Percentiles rank a stretch among this genome's conserved stretches.
Conservation (phyloP, 2,329 filamentous ascomycete species). For the Penicillium nordicum region DNA sequence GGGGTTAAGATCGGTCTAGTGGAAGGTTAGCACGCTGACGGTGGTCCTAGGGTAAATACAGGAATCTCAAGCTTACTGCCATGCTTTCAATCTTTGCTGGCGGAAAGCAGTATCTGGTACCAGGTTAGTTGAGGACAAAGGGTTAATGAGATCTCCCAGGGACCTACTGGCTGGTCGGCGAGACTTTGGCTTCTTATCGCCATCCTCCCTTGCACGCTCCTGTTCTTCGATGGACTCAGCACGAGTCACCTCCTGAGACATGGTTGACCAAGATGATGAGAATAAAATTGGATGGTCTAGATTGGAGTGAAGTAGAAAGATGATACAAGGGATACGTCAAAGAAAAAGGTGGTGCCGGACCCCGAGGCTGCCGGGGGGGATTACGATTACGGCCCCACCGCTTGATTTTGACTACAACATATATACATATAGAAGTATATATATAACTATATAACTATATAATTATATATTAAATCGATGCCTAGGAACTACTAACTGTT, state of each 20-base stretch:
- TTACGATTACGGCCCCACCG: conserved; percentile 13
- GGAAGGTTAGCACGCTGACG: conserved; percentile 16
- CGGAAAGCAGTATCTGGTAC: conserved; percentile 84
- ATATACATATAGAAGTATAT: too few species aligned
- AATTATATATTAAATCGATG: too few species aligned
- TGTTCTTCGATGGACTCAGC: conserved; percentile 46
- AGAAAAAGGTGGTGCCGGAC: conserved; percentile 23
- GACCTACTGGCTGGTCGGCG: conserved; percentile 82
- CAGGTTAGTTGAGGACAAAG: conserved; percentile 8
- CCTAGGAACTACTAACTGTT: too few species aligned
- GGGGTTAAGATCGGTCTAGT: conserved; percentile 85
- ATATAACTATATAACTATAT: too few species aligned
- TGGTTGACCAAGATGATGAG: conserved; percentile 18
- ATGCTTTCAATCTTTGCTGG: conserved; percentile 95
- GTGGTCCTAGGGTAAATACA: neutral
- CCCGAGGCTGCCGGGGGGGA: conserved; percentile 16
- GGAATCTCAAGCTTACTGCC: conserved; percentile 67
- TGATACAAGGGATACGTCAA: conserved; percentile 22
- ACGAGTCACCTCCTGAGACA: conserved; percentile 44
- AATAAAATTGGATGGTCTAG: neutral
- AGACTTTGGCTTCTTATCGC: conserved; percentile 78
- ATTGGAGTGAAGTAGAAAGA: conserved; percentile 2
- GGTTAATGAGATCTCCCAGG: neutral
- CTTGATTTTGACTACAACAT: neutral
- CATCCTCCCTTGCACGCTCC: conserved; percentile 40